Evolutionary conservation across 2,329 filamentous ascomycete species (phyloP).

Genomic region (Cladosporium halotolerans): DNA sequence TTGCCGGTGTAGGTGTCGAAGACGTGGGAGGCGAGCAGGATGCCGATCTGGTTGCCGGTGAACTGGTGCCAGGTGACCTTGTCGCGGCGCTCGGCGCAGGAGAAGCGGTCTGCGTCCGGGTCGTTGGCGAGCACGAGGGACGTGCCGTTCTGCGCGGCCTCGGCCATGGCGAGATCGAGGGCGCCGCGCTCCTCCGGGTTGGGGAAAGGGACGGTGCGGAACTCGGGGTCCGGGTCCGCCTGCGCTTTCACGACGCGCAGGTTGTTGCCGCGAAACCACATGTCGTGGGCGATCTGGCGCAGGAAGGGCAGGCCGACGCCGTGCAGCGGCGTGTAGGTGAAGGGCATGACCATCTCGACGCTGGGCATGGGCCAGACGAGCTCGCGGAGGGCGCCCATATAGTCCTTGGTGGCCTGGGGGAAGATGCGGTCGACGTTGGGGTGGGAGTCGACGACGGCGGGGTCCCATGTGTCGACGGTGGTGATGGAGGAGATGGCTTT

Average conservation of each 20-base stretch:
- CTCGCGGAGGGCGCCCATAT: constrained; percentile 38
- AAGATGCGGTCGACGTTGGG: constrained; percentile 39
- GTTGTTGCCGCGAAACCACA: constrained; percentile 19
- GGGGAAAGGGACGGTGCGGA: constrained; percentile 58
- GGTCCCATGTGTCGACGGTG: constrained; percentile 46
- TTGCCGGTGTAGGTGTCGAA: constrained; percentile 42
- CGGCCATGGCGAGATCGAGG: constrained; percentile 52
- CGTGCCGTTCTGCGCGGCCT: constrained; percentile 45
- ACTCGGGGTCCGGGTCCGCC: constrained; percentile 55
- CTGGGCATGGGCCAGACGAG: constrained; percentile 21
- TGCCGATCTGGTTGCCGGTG: constrained; percentile 60
- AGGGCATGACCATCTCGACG: constrained; percentile 25
- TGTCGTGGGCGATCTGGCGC: constrained; percentile 34
- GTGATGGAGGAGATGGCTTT: constrained; percentile 50
- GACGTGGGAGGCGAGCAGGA: constrained; percentile 53
- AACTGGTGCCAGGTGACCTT: constrained; percentile 53
- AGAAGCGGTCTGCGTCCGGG: constrained; percentile 60
- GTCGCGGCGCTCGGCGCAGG: constrained; percentile 52
- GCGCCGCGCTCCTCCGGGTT: constrained; percentile 61
- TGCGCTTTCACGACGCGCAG: constrained; percentile 47
- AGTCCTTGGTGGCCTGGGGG: constrained; percentile 37
- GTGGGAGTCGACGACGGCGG: constrained; percentile 36
- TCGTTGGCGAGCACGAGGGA: constrained; percentile 56
- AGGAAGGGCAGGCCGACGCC: constrained; percentile 48
- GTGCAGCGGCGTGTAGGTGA: constrained; percentile 54